Base-by-base conservation (phyloP, 2,329 filamentous ascomycete genomes). In the Aspergillus hortae region DNA sequence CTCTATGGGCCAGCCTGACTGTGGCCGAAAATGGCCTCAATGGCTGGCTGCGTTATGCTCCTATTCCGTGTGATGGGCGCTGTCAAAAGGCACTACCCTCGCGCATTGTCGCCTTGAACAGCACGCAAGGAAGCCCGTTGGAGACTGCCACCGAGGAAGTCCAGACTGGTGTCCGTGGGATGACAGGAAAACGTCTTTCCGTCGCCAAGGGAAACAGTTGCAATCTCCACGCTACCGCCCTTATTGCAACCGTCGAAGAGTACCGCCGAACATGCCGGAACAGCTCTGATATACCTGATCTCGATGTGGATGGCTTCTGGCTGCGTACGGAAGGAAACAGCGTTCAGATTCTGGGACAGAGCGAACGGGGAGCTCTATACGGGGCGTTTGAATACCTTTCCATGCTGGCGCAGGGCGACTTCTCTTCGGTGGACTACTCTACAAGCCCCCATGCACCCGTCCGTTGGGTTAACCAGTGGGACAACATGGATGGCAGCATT, bases 381-480 rank as follows among this genome's bases (percentile, higher is more conserved):
- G 86, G 86, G 6, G 76, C 85, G 4, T 89, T 87, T 59, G 80
- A 87, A 56, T 89, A 87, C 56, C 75, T 89, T 9, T 84, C 82
- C 1, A 77, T 80, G 65, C 72, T 89, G n/a, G 82, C 79, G 0
- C 84, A 84, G 63, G 80, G 77, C 21, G 79, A 84, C 43, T 72
- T 82, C 53, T 74, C 75, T 0, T 58, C 73, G 1, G 73, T 77
- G 0, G 64, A 76, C 4, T 76, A 77, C 44, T 69, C 76, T 2
- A 78, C 77, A 7, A 86, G 80, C 56, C 84, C 85, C 0, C 75
- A 78, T 51, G 82, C 80, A 0, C 80, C 80, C 0, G 80, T 89
- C 40, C 78, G 86, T 56, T 89, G 86, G 86, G 79, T 83, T 0
- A 89, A 89, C 61, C 80, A 89, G 57, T 89, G 86, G 86, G 85